Evolutionary conservation across 1,284 basidiomycete species (phyloP).

Genomic region (Ustilago bromivora): DNA sequence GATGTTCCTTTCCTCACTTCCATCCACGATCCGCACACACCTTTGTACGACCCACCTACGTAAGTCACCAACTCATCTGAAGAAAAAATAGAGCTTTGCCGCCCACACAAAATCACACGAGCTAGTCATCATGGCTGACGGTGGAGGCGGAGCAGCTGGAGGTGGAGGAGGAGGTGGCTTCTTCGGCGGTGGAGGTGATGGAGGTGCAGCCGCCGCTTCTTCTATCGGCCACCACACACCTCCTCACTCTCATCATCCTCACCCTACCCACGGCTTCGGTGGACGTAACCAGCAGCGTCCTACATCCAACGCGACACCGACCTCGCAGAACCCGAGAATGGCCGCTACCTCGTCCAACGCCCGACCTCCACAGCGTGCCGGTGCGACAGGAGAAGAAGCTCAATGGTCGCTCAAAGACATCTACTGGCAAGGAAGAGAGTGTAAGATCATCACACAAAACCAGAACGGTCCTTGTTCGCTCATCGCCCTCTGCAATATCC

Average conservation of each 20-base stretch:
- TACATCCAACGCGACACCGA: background rate
- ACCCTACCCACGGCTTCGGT: background rate
- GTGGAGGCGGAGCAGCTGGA: conserved; percentile 5
- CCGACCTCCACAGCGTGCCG: background rate
- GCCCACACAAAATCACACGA: background rate
- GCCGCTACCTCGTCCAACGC: background rate
- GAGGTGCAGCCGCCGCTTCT: conserved; percentile 13
- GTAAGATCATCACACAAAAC: conserved; percentile 71
- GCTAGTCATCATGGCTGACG: conserved; percentile 3
- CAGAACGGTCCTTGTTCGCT: conserved; percentile 81
- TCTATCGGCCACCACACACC: background rate
- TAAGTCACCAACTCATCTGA: background rate
- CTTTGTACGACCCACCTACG: background rate
- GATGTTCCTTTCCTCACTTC: background rate
- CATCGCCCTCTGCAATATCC: conserved; percentile 76
- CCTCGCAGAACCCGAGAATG: background rate
- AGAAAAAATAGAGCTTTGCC: background rate
- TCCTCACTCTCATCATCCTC: background rate
- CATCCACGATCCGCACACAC: background rate
- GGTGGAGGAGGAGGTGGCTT: conserved; percentile 6
- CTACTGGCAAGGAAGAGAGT: conserved; percentile 47
- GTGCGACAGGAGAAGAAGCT: conserved; percentile 38
- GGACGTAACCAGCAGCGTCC: background rate
- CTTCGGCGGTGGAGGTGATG: conserved; percentile 10
- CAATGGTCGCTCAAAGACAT: conserved; percentile 65